Percentiles rank a stretch among this genome's conserved stretches.
Evolutionary conservation across 495 filamentous ascomycete species (phyloP).

Genomic region (Podospora comata): DNA sequence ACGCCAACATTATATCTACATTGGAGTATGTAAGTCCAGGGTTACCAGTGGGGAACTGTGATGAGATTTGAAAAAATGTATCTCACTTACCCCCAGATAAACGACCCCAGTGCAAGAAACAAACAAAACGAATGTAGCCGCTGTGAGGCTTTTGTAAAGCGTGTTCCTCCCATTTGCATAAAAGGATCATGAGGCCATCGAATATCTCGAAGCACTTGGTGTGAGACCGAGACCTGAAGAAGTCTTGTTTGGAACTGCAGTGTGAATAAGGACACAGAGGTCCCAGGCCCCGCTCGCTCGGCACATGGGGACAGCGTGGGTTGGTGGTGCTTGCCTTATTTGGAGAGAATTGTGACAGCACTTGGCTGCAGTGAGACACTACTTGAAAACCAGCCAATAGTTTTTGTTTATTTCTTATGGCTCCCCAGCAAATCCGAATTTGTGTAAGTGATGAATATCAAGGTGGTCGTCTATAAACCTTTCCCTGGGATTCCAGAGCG

Average conservation of each 20-base stretch:
- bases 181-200: no score
- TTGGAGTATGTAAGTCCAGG: not conserved
- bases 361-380: not conserved
- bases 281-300: not conserved
- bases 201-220: no score
- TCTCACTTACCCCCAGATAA: slow-evolving; percentile 52
- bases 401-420: not conserved
- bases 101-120: slow-evolving; percentile 55
- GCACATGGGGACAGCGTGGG: not conserved
- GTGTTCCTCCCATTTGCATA: slow-evolving; percentile 15
- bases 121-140: slow-evolving; percentile 48
- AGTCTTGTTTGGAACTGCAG: no score
- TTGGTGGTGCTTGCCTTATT: not conserved
- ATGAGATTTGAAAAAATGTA: not conserved
- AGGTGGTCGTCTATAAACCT: no score
- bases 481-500: no score
- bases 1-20: slow-evolving; percentile 56
- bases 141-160: slow-evolving; percentile 37
- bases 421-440: no score
- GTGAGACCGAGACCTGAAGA: no score
- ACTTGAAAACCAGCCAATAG: not conserved
- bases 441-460: no score
- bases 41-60: not conserved
- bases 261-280: not conserved
- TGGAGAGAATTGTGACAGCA: not conserved